Base-by-base conservation (phyloP, 108 stramenopile genomes). In the Discostella pseudostelligera region DNA sequence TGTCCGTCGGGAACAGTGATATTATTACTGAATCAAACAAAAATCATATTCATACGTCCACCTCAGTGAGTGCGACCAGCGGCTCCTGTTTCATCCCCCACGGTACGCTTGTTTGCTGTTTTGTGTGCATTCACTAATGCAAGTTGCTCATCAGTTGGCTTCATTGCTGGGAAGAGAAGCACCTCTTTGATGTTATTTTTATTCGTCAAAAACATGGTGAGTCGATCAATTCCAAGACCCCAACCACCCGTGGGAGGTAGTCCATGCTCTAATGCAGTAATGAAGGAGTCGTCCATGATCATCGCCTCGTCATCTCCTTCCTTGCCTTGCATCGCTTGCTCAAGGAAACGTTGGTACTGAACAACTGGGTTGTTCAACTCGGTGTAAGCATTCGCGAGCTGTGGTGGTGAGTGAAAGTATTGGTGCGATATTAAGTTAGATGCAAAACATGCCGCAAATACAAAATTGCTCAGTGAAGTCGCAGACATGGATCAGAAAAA, bases 151-250 rank as follows among this genome's bases (percentile, higher is more conserved):
- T 90, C 90, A 39, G 90, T 89, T 17, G 99, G 99, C 86, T 98
- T 98, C 99, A 99, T 99, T 42, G 99, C 99, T 17, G 99, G 99
- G 84, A 99, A 99, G 42, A 99, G 79, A 36, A 99, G 72, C 13
- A 99, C 99, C 80, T 99, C 99, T 84, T 98, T 98, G 83, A 99
- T 99, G 70, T 98, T 99, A 83, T 95, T 94, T 89, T 98, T 98
- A 90, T 99, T 97, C 37, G 96, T 81, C 69, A 99, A 85, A 76
- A 99, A 99, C 99, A 99, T 99, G 71, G 99, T 93, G 11, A 99
- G 81, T 17, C 99, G 95, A 84, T 99, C 99, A 59, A 99, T 82
- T 58, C 99, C 99, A 19, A 96, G 81, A 72, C 99, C 99, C 88
- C 97, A 99, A 57, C 99, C 99, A 35, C 92, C 99, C 13, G 99